Conservation (phyloP, 306 rosid species). For the Castanea sativa region DNA sequence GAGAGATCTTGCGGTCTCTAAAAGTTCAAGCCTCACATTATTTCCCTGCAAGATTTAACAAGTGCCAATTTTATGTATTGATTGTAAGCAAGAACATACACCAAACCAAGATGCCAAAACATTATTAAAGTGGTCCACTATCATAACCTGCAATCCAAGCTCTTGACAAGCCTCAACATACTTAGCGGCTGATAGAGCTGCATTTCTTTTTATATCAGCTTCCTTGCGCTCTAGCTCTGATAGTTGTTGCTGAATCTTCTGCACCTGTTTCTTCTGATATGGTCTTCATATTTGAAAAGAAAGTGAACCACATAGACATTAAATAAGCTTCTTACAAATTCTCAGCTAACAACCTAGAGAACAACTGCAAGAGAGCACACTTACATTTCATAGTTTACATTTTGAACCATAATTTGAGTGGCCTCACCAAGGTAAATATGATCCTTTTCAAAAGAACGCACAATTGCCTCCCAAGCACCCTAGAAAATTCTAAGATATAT, state of each 20-base stretch:
- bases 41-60: slow-evolving; percentile 61
- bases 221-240: slow-evolving; percentile 93
- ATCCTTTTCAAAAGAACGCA: slow-evolving; percentile 76
- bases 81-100: neutral
- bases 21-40: slow-evolving; percentile 73
- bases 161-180: slow-evolving; percentile 95
- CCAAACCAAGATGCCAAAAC: neutral
- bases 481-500: slow-evolving; percentile 23
- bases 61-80: neutral
- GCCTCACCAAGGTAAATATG: slow-evolving; percentile 92
- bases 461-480: slow-evolving; percentile 90
- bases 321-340: neutral
- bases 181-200: slow-evolving; percentile 72
- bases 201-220: slow-evolving; percentile 82
- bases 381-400: slow-evolving; percentile 94
- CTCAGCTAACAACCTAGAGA: neutral
- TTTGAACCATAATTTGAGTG: slow-evolving; percentile 79
- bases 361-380: slow-evolving; percentile 25
- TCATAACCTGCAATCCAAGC: slow-evolving; percentile 87
- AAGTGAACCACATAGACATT: neutral
- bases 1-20: slow-evolving; percentile 86
- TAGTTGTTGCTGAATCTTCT: slow-evolving; percentile 91
- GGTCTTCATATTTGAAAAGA: slow-evolving; percentile 54
- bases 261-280: slow-evolving; percentile 88
- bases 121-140: slow-evolving; percentile 12